phyloP scores from a whole-genome alignment of 306 rosid species.

The Quercus alba region DNA sequence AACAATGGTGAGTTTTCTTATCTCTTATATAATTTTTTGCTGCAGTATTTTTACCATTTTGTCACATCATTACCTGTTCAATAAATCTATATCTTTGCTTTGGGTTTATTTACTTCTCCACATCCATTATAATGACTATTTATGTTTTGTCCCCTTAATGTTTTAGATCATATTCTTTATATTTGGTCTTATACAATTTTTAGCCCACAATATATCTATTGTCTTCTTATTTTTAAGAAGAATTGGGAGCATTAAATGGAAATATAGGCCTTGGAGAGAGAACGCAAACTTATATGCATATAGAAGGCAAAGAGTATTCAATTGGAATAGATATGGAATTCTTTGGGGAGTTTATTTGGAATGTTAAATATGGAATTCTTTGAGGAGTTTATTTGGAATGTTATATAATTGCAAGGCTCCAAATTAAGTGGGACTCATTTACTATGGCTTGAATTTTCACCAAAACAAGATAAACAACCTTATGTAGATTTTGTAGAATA shows the following conservation, averaged over 20 bases:
- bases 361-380: not conserved
- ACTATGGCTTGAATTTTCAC: not conserved
- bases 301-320: not conserved
- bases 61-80: not conserved
- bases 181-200: not conserved
- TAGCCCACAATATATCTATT: not conserved
- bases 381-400: not conserved
- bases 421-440: not conserved
- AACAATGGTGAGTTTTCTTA: constrained; percentile 63
- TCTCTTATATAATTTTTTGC: constrained; percentile 9
- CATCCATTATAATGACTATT: not conserved
- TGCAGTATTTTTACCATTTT: not conserved
- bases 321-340: not conserved
- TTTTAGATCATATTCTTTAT: not conserved
- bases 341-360: not conserved
- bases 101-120: not conserved
- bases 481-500: not conserved
- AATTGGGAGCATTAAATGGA: not conserved
- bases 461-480: not conserved
- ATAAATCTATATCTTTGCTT: not conserved
- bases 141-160: not conserved
- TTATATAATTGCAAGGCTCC: not conserved
- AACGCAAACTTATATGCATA: not conserved
- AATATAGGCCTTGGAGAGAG: not conserved
- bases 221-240: not conserved